Evolutionary conservation across 495 filamentous ascomycete species (phyloP).

Genomic region (Aspergillus biplanus): DNA sequence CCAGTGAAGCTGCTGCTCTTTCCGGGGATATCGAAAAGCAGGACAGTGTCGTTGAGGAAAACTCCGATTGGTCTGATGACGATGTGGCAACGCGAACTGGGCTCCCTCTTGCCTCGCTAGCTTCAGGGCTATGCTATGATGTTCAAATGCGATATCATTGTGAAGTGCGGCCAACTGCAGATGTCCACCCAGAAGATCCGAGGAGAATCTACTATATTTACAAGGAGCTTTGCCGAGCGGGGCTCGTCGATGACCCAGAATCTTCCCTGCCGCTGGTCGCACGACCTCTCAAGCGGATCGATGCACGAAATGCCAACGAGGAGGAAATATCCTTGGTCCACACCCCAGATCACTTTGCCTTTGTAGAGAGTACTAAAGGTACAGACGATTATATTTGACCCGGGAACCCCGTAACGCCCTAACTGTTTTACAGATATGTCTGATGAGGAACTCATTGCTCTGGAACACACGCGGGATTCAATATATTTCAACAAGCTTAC

Average conservation of each 20-base stretch:
- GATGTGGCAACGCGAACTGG: slow-evolving; percentile 30
- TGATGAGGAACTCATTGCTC: slow-evolving; percentile 64
- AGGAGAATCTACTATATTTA: slow-evolving; percentile 88
- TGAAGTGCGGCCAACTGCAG: slow-evolving; percentile 69
- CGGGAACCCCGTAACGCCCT: not conserved
- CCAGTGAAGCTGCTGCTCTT: slow-evolving; percentile 25
- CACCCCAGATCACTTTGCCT: slow-evolving; percentile 71
- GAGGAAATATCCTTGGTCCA: slow-evolving; percentile 82
- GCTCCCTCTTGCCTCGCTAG: slow-evolving; percentile 48
- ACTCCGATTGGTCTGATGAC: slow-evolving; percentile 49
- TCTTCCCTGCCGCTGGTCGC: slow-evolving; percentile 52
- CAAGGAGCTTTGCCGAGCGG: slow-evolving; percentile 76
- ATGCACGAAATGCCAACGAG: slow-evolving; percentile 70
- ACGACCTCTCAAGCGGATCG: slow-evolving; percentile 74
- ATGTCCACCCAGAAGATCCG: slow-evolving; percentile 93
- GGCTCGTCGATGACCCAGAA: slow-evolving; percentile 65
- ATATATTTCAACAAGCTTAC: slow-evolving; percentile 87
- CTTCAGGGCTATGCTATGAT: slow-evolving; percentile 87
- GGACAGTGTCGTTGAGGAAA: slow-evolving; percentile 43
- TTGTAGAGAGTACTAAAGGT: slow-evolving; percentile 67
- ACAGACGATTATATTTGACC: slow-evolving; percentile 16
- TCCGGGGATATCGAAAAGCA: slow-evolving; percentile 28
- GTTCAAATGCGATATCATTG: slow-evolving; percentile 89
- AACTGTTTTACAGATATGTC: slow-evolving; percentile 43
- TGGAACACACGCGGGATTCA: slow-evolving; percentile 74